These are phyloP conservation scores for Dothideomycetes sp. DNA, from an alignment of 2,329 filamentous ascomycete species.

Conservation along the genomic window DNA sequence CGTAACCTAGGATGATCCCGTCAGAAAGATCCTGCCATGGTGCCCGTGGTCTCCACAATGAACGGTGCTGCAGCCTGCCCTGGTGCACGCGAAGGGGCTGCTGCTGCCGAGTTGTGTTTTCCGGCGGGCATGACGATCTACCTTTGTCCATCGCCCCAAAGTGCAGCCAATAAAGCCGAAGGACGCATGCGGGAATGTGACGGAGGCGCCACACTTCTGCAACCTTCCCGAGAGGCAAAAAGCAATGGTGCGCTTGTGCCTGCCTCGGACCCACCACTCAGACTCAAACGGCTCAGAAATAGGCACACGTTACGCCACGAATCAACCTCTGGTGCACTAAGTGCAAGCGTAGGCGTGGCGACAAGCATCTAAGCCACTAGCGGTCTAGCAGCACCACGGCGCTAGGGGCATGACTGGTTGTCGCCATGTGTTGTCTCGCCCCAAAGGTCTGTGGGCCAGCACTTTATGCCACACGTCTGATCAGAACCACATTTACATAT, in stretches of 20 bases:
- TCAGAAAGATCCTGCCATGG: too few species aligned
- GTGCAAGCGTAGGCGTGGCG: constrained; percentile 7
- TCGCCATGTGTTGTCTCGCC: constrained; percentile 4
- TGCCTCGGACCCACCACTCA: constrained; percentile 8
- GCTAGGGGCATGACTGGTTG: constrained; percentile 6
- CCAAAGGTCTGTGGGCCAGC: constrained; percentile 6
- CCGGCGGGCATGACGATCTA: constrained; percentile 8
- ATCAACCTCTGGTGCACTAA: constrained; percentile 7
- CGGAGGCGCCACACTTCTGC: constrained; percentile 5
- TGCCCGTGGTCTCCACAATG: neutral
- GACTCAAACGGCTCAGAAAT: constrained; percentile 8
- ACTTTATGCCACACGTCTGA: constrained; percentile 7
- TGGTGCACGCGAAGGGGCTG: constrained; percentile 7
- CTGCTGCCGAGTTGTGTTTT: constrained; percentile 3
- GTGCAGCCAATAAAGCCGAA: constrained; percentile 6
- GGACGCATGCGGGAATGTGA: constrained; percentile 6
- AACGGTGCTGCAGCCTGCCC: constrained; percentile 4
- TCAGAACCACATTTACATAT: neutral
- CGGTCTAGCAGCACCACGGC: constrained; percentile 6
- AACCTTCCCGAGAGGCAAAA: constrained; percentile 8
- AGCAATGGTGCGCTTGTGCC: constrained; percentile 8
- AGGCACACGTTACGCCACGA: constrained; percentile 9
- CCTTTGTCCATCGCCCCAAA: constrained; percentile 9
- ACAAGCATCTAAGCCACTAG: constrained; percentile 8
- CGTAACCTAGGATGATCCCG: too few species aligned